A percentile compares a stretch with the other conserved stretches of the same genome.
These are phyloP conservation scores for Leccinum uliginosum DNA, from an alignment of 768 basidiomycete genomes.

Conservation along the genomic window DNA sequence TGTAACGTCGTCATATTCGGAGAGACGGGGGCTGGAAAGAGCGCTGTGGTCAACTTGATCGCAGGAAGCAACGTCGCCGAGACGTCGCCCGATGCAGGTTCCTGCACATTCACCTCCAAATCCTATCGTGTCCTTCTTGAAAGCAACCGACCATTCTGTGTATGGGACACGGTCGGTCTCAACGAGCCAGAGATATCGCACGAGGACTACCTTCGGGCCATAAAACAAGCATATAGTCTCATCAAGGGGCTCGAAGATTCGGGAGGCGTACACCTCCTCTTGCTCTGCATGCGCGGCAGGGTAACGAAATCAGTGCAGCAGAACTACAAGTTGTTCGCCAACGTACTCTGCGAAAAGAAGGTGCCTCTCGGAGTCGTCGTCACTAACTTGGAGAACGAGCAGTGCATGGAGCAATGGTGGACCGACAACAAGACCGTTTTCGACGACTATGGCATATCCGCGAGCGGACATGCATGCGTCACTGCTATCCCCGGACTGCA, in stretches of 20 bases:
- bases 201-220: slow-evolving; percentile 19
- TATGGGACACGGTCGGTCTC: slow-evolving; percentile 33
- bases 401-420: slow-evolving; percentile 38
- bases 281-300: slow-evolving; percentile 37
- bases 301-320: slow-evolving; percentile 33
- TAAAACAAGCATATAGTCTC: slow-evolving; percentile 30
- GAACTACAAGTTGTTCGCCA: slow-evolving; percentile 37
- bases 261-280: slow-evolving; percentile 37
- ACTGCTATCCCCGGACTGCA: slow-evolving; percentile 30
- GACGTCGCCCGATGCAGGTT: slow-evolving; percentile 29
- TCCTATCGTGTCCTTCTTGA: slow-evolving; percentile 22
- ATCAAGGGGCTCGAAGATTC: slow-evolving; percentile 29
- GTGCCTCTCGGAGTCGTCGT: slow-evolving; percentile 38
- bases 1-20: slow-evolving; percentile 27
- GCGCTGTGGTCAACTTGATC: slow-evolving; percentile 40
- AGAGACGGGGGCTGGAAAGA: slow-evolving; percentile 33
- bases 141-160: slow-evolving; percentile 12
- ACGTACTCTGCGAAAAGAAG: slow-evolving; percentile 35
- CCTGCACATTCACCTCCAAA: slow-evolving; percentile 32
- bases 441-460: slow-evolving; percentile 24
- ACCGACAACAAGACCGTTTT: slow-evolving; percentile 30
- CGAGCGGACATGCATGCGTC: slow-evolving; percentile 37
- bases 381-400: slow-evolving; percentile 37
- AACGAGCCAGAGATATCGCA: slow-evolving; percentile 23
- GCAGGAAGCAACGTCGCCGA: slow-evolving; percentile 22